phyloP scores from a whole-genome alignment of 2,329 filamentous ascomycete genomes.

The Penicillium janthinellum region DNA sequence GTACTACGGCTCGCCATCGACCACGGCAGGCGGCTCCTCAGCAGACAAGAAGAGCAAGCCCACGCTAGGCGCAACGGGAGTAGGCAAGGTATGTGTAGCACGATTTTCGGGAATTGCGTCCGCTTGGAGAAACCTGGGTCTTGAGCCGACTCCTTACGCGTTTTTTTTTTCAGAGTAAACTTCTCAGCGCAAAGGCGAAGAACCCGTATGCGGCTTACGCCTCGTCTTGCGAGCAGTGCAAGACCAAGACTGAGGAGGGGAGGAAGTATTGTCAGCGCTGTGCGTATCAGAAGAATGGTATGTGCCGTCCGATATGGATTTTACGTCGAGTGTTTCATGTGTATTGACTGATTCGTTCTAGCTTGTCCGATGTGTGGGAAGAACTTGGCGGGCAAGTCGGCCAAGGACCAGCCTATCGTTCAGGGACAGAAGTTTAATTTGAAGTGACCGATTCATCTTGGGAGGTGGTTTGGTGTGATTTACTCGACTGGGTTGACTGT shows the following conservation, averaged over 20 bases:
- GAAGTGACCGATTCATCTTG: slow-evolving; percentile 48
- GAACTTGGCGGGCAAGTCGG: slow-evolving; percentile 48
- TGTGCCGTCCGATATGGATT: slow-evolving; percentile 24
- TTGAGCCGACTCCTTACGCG: neutral
- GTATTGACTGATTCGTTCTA: slow-evolving; percentile 28
- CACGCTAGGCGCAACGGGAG: slow-evolving; percentile 60
- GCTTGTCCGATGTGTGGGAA: slow-evolving; percentile 68
- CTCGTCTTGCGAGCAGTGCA: slow-evolving; percentile 63
- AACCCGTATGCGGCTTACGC: slow-evolving; percentile 68
- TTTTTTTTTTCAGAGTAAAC: slow-evolving; percentile 56
- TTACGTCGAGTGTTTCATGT: neutral
- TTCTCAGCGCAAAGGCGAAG: slow-evolving; percentile 65
- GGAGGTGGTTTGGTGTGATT: neutral
- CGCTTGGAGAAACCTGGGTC: neutral
- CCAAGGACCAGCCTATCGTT: slow-evolving; percentile 55
- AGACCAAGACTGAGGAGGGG: slow-evolving; percentile 64
- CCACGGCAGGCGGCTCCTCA: slow-evolving; percentile 30
- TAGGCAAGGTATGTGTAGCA: slow-evolving; percentile 57
- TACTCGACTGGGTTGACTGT: neutral
- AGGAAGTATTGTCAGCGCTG: slow-evolving; percentile 63
- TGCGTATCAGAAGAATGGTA: slow-evolving; percentile 64
- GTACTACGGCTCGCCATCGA: slow-evolving; percentile 62
- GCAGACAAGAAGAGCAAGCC: slow-evolving; percentile 36
- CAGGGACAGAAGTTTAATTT: slow-evolving; percentile 64
- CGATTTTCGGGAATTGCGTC: neutral